Conservation (phyloP, 768 basidiomycete genomes). For the Calocybe gangraenosa region DNA sequence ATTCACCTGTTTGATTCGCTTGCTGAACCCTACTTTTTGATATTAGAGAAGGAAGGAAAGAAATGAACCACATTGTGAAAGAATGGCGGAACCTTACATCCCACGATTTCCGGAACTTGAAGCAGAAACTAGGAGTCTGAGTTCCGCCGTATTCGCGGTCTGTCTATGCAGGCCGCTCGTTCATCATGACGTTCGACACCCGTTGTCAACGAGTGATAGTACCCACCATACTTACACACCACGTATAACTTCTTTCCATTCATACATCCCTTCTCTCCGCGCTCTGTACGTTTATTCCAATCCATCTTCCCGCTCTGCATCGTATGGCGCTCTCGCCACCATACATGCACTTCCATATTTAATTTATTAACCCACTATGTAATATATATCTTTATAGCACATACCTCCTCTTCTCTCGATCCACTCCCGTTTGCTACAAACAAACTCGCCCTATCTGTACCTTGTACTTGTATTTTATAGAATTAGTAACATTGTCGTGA, state of each 20-base stretch:
- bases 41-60: slow-evolving; percentile 48
- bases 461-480: slow-evolving; percentile 10
- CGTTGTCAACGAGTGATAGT: too few relatives aligned
- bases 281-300: slow-evolving; percentile 12
- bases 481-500: slow-evolving; percentile 1
- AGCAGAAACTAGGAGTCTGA: slow-evolving; percentile 53
- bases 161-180: background rate
- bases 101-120: slow-evolving; percentile 50
- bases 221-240: too few relatives aligned
- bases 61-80: slow-evolving; percentile 46
- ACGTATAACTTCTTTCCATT: background rate
- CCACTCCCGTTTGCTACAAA: background rate
- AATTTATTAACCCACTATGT: too few relatives aligned
- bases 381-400: slow-evolving; percentile 4
- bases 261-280: slow-evolving; percentile 5
- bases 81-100: slow-evolving; percentile 47
- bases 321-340: slow-evolving; percentile 12
- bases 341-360: slow-evolving; percentile 12
- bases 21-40: slow-evolving; percentile 7
- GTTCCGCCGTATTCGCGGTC: slow-evolving; percentile 1
- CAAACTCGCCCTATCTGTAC: background rate
- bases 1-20: background rate
- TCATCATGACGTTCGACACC: background rate
- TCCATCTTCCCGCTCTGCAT: slow-evolving; percentile 13
- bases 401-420: background rate